Evolutionary conservation across 805 yeast species (phyloP), one percentile per base, ranked within the genome.

Genomic region (Saccharomycopsis sp.): DNA sequence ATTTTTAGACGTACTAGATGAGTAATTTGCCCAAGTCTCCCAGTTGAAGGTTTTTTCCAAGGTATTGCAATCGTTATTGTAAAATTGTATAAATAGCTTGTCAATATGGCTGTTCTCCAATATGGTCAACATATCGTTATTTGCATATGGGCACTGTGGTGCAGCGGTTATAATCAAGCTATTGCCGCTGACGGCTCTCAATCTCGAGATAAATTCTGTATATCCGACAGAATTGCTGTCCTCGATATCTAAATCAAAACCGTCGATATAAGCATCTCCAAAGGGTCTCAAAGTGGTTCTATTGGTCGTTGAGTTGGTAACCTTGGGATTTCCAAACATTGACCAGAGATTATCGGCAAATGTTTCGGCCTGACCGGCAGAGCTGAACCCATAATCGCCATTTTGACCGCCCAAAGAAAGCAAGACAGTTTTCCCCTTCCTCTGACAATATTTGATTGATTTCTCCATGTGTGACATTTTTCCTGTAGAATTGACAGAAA

Each of bases 161-260:
- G 97, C 92, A 63, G 96, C 96, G 55, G 95, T 83, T 51, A 90
- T 73, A 69, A 85, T 88, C 73, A 84, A 88, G 29, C 71, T 65
- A 18, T 52, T 16, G 21, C 47, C 48, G 14, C 60, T 46, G 14
- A 54, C 40, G 23, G 23, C 51, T 41, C 51, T 55, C 56, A 86
- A 70, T 15, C 84, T 79, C 46, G 62, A 64, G 18, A 75, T 80
- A 55, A 80, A 70, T 1, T 80, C 80, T 41, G 82, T 79, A 66
- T 85, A 87, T 12, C 96, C 97, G 1, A 75, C 73, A 55, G 78
- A 75, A 52, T 68, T 63, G 59, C 75, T 75, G 67, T 81, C 80
- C 71, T 92, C 98, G 65, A 89, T 82, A 71, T 92, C 98, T 62
- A 91, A 84, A 70, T 92, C 98, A 68, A 91, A 91, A 18, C 98